Percentiles rank a stretch among this genome's conserved stretches.
Conservation (phyloP, 345 rosid genomes). For the Passiflora organensis region DNA sequence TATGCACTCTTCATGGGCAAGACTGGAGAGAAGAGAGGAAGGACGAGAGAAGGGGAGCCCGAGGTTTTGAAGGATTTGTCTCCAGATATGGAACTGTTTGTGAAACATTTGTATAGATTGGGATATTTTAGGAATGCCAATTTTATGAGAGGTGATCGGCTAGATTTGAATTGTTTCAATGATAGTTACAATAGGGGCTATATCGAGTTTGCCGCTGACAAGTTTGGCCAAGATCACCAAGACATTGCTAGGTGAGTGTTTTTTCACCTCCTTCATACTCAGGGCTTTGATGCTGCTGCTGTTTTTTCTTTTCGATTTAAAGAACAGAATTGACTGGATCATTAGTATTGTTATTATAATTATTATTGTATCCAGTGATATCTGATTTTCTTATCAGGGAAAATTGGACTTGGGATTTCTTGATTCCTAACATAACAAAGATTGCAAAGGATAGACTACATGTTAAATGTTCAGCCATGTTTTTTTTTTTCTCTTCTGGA, state of each 20-base stretch:
- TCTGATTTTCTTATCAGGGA: too few relatives aligned
- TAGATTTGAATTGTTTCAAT: conserved; percentile 48
- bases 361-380: too few relatives aligned
- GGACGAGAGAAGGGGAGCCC: not conserved
- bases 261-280: not conserved
- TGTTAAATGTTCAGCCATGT: too few relatives aligned
- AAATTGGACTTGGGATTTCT: too few relatives aligned
- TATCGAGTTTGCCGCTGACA: conserved; percentile 47
- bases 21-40: conserved; percentile 1
- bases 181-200: conserved; percentile 52
- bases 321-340: not conserved
- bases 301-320: too few relatives aligned
- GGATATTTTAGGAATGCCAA: conserved; percentile 70
- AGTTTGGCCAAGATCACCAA: conserved; percentile 64
- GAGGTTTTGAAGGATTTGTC: conserved; percentile 51
- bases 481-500: too few relatives aligned
- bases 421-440: too few relatives aligned
- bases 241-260: conserved; percentile 64
- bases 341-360: not conserved
- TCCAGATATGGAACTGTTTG: conserved; percentile 39
- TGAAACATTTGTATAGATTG: conserved; percentile 44
- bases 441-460: too few relatives aligned
- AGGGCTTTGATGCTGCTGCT: not conserved
- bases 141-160: conserved; percentile 33
- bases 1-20: conserved; percentile 19